A percentile compares a stretch with the other conserved stretches of the same genome.
Evolutionary conservation across 2,329 filamentous ascomycete genomes (phyloP).

Genomic region (Fusarium pininemorale): DNA sequence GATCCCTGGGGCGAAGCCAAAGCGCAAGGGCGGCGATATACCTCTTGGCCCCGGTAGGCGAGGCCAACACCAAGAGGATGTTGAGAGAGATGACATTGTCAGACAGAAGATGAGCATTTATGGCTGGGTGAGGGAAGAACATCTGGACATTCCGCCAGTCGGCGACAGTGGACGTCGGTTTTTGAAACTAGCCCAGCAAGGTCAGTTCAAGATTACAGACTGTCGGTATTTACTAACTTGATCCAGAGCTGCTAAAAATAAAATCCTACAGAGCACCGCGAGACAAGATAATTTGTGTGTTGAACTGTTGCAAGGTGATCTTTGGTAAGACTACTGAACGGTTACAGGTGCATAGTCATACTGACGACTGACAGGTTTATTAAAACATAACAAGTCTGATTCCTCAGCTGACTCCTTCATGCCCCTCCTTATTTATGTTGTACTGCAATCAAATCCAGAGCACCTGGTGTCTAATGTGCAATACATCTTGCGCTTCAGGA

Average conservation of each 20-base stretch:
- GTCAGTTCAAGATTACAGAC: conserved; percentile 51
- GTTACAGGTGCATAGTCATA: not conserved
- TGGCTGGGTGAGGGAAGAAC: conserved; percentile 90
- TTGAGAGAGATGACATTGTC: conserved; percentile 94
- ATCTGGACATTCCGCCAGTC: conserved; percentile 88
- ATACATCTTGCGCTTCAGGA: conserved; percentile 95
- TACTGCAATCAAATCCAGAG: conserved; percentile 92
- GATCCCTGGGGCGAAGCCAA: conserved; percentile 73
- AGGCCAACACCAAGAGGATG: conserved; percentile 97
- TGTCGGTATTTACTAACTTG: conserved; percentile 17
- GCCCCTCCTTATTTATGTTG: conserved; percentile 93
- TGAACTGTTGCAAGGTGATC: conserved; percentile 99
- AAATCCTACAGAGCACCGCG: conserved; percentile 95
- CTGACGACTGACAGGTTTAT: conserved; percentile 67
- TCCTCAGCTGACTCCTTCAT: conserved; percentile 97
- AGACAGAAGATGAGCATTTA: conserved; percentile 98
- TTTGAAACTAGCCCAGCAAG: conserved; percentile 87
- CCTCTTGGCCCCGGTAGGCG: conserved; percentile 82
- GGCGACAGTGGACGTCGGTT: conserved; percentile 90
- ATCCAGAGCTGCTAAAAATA: conserved; percentile 88
- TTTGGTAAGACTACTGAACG: conserved; percentile 69
- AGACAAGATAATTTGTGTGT: conserved; percentile 97
- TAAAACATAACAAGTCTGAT: conserved; percentile 92
- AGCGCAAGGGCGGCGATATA: conserved; percentile 73
- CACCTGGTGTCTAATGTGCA: conserved; percentile 97